Conservation (phyloP, 2,329 filamentous ascomycete species). For the Rhinocladiella mackenziei region DNA sequence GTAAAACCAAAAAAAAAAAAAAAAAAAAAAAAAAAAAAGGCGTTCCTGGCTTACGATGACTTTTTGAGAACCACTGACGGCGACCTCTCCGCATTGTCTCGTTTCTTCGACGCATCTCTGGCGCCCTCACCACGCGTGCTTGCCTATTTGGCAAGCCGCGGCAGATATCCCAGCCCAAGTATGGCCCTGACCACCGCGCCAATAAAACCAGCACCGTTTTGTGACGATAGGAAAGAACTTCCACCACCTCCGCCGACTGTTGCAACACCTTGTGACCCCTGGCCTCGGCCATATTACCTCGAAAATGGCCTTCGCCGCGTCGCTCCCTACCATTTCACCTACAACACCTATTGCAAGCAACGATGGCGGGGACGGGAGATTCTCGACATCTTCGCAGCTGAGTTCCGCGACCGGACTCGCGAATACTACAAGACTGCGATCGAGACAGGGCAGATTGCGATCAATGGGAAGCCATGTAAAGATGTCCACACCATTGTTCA, state of each 20-base stretch:
- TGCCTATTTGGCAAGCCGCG: conserved; percentile 39
- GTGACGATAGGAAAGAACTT: conserved; percentile 22
- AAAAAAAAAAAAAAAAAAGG: too few relatives aligned
- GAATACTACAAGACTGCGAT: conserved; percentile 86
- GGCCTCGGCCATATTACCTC: conserved; percentile 72
- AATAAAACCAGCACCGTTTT: conserved; percentile 10
- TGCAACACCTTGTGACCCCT: conserved; percentile 41
- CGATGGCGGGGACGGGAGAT: conserved; percentile 80
- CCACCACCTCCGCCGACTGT: conserved; percentile 23
- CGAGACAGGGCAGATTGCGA: conserved; percentile 68
- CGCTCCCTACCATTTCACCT: conserved; percentile 83
- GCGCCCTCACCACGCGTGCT: conserved; percentile 38
- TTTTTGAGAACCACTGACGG: neutral
- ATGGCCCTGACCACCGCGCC: conserved; percentile 37
- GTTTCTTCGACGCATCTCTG: conserved; percentile 8
- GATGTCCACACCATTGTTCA: conserved; percentile 24
- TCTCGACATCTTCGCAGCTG: conserved; percentile 81
- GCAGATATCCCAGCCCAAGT: conserved; percentile 33
- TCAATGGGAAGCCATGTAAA: conserved; percentile 68
- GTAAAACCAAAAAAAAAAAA: too few relatives aligned
- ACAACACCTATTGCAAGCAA: conserved; percentile 92
- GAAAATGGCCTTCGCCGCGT: conserved; percentile 80
- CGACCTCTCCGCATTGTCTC: neutral
- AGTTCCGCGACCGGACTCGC: conserved; percentile 82
- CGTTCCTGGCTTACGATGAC: too few relatives aligned